phyloP scores from a whole-genome alignment of 2,329 filamentous ascomycete genomes.

The Epichloe bromicola region DNA sequence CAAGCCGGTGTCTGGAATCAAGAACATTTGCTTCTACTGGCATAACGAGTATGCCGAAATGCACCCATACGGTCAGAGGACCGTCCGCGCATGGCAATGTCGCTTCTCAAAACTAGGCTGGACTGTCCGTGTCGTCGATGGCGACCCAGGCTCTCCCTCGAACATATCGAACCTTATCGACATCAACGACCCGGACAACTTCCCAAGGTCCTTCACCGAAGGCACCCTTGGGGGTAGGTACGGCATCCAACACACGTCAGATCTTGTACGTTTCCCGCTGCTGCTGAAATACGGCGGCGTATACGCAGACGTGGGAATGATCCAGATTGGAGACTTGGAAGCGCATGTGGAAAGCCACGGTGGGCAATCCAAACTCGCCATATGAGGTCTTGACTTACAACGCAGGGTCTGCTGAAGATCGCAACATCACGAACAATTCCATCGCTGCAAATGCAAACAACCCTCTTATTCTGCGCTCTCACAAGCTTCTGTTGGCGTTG shows the following conservation, averaged over 20 bases:
- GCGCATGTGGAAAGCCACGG: constrained; percentile 34
- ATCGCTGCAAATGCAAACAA: constrained; percentile 26
- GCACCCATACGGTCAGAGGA: no score
- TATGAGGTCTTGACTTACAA: constrained; percentile 37
- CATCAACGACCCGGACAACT: no score
- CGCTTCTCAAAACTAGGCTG: no score
- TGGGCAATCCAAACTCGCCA: constrained; percentile 30
- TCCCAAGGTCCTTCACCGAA: no score
- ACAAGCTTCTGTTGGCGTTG: constrained; percentile 38
- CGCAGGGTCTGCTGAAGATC: constrained; percentile 13
- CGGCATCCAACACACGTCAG: constrained; percentile 46
- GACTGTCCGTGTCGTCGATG: no score
- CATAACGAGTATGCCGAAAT: no score
- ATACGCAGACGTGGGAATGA: constrained; percentile 43
- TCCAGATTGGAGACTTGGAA: constrained; percentile 45
- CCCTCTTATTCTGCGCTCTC: constrained; percentile 31
- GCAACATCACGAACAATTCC: constrained; percentile 15
- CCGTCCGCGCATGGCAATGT: no score
- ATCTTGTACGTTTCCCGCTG: constrained; percentile 44
- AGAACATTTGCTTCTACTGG: no score
- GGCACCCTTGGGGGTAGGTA: no score
- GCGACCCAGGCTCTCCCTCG: no score
- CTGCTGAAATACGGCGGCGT: constrained; percentile 44
- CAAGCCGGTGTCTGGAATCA: no score
- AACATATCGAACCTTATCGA: no score